A percentile compares a stretch with the other conserved stretches of the same genome.
Conservation (phyloP, 331 rosid genomes). For the Saraca asoca region DNA sequence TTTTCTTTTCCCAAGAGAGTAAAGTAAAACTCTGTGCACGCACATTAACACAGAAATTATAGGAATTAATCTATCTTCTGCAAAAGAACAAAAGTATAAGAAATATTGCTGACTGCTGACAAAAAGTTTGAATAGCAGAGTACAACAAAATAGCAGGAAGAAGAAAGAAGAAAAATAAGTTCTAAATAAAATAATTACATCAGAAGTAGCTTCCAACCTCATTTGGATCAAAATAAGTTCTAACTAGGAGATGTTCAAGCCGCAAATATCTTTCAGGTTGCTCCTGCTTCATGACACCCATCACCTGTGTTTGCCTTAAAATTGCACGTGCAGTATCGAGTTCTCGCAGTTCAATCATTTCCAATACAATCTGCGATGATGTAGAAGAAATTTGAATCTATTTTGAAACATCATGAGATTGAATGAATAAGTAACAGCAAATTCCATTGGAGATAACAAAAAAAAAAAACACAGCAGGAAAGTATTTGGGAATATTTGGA, state of each 20-base stretch:
- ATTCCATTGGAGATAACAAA: background rate
- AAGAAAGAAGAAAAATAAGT: slow-evolving; percentile 11
- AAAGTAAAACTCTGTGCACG: no score
- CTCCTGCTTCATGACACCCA: slow-evolving; percentile 99
- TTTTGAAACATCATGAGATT: background rate
- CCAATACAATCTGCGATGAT: slow-evolving; percentile 82
- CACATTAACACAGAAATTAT: background rate
- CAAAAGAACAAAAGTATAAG: background rate
- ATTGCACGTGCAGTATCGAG: slow-evolving; percentile 97
- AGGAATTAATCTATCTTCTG: no score
- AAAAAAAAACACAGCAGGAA: background rate
- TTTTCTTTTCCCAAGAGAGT: background rate
- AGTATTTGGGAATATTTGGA: no score
- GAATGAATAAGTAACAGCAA: slow-evolving; percentile 12
- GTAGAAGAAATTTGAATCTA: background rate
- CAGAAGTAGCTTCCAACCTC: slow-evolving; percentile 58
- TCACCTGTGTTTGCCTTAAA: slow-evolving; percentile 92
- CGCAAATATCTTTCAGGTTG: slow-evolving; percentile 99
- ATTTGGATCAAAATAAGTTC: slow-evolving; percentile 95
- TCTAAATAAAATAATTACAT: background rate
- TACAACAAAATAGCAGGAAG: slow-evolving; percentile 13
- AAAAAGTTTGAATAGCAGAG: background rate
- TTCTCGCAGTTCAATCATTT: slow-evolving; percentile 99
- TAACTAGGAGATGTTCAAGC: slow-evolving; percentile 93
- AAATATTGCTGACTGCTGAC: slow-evolving; percentile 5